These are phyloP conservation scores for Metarhizium humberi DNA, from an alignment of 2,329 filamentous ascomycete species.

Conservation along the genomic window DNA sequence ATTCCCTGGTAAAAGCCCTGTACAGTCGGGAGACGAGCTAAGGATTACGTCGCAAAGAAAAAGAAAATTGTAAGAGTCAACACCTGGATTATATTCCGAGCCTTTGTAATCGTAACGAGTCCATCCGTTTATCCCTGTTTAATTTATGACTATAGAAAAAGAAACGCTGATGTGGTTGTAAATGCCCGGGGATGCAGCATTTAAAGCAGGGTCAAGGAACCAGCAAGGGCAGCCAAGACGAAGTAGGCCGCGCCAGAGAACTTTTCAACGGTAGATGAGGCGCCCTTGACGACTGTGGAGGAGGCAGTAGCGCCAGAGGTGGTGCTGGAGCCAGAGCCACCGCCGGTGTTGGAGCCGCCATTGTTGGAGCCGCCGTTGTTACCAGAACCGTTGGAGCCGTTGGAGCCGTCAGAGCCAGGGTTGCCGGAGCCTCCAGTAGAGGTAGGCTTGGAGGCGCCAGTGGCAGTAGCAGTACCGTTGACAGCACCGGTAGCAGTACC, in stretches of 20 bases:
- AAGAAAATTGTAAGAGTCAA: background rate
- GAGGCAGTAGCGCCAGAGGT: background rate
- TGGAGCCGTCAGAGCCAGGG: constrained; percentile 6
- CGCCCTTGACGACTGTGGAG: background rate
- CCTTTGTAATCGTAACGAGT: background rate
- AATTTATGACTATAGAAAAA: constrained; percentile 1
- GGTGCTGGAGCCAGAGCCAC: background rate
- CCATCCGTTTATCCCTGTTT: constrained; percentile 2
- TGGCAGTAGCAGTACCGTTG: too few relatives aligned
- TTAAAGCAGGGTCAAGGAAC: constrained; percentile 9
- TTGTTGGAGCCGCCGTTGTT: background rate
- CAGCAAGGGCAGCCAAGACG: constrained; percentile 9
- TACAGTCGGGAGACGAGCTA: background rate
- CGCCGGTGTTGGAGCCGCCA: background rate
- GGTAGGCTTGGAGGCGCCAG: too few relatives aligned
- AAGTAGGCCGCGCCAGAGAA: constrained; percentile 10
- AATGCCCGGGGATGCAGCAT: background rate
- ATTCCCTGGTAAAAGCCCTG: background rate
- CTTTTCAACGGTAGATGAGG: constrained; percentile 1
- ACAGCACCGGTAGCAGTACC: constrained; percentile 3
- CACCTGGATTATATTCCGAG: background rate
- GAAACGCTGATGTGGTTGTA: background rate
- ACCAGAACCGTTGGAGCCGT: background rate
- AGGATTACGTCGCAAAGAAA: background rate
- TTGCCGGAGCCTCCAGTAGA: background rate